Evolutionary conservation across 1,139 yeast species (phyloP), one percentile per base, ranked within the genome.

Genomic region (Kodamaea sp.): DNA sequence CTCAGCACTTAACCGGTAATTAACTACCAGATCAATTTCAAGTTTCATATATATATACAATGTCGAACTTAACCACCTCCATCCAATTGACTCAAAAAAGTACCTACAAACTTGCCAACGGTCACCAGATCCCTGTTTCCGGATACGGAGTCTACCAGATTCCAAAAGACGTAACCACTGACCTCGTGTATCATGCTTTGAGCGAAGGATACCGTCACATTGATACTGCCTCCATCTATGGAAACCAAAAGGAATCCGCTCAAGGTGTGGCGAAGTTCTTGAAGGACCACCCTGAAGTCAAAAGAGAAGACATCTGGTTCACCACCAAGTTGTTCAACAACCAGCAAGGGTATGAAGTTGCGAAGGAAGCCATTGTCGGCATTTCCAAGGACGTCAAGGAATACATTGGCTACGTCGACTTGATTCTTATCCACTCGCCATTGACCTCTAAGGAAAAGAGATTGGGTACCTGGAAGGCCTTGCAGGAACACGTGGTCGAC

Each of bases 181-280:
- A 55, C 5, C 47, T 59, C 26, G 70, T 66, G 3, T 61, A 63
- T 43, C 47, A 57, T 15, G 76, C 77, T 1, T 66, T 85, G 47
- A 64, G 69, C 22, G 64, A 57, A 16, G 95, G 95, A 0, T 84
- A 83, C 54, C 74, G 94, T 43, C 89, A 82, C 46, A 64, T 82
- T 32, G 89, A 82, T 49, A 66, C 80, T 4, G 89, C 88, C 2
- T 47, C 40, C 18, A 34, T 26, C 15, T 55, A 55, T 47, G 41
- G 42, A n/a, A 57, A 55, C 47, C 45, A 52, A 32, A 38, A 32
- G 12, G 52, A 52, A 30, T 35, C 51, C 2, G 57, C 57, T 4
- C 39, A 43, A 31, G 61, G 52, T 3, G 73, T 80, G 24, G 59
- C 67, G n/a, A 49, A 60, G 32, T 78, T 75, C 59, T 42, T 78